Evolutionary conservation across 2,329 filamentous ascomycete species (phyloP).

Genomic region (Septoria petroselini): DNA sequence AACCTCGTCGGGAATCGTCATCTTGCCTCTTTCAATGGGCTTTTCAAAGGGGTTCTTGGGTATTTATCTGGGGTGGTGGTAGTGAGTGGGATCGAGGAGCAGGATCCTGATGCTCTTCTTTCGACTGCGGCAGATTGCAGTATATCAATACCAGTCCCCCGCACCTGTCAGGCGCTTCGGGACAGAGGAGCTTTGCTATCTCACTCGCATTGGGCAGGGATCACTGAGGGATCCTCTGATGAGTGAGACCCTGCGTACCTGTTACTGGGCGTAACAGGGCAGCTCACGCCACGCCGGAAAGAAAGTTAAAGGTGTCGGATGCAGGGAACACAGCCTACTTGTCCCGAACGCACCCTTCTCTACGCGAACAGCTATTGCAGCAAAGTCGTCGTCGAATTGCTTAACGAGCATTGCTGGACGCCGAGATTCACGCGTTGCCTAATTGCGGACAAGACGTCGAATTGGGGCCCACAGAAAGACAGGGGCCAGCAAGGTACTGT

Average conservation of each 20-base stretch:
- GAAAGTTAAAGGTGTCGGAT: conserved; percentile 11
- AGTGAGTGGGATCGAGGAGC: conserved; percentile 17
- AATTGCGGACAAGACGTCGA: conserved; percentile 2
- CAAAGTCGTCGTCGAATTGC: too few relatives aligned
- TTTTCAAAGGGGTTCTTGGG: conserved; percentile 9
- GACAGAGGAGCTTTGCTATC: conserved; percentile 18
- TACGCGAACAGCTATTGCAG: too few relatives aligned
- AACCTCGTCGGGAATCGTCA: conserved; percentile 71
- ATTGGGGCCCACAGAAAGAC: neutral
- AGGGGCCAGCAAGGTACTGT: conserved; percentile 1
- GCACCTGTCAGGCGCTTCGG: conserved; percentile 25
- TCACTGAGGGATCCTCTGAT: conserved; percentile 19
- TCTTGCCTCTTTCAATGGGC: conserved; percentile 35
- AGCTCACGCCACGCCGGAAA: conserved; percentile 26
- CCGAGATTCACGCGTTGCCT: too few relatives aligned
- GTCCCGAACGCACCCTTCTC: neutral
- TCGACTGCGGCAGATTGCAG: conserved; percentile 14
- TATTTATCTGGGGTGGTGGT: conserved; percentile 1
- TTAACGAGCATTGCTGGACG: too few relatives aligned
- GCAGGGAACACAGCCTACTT: conserved; percentile 1
- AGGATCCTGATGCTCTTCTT: conserved; percentile 16
- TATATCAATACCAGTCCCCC: conserved; percentile 29
- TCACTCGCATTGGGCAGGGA: conserved; percentile 21
- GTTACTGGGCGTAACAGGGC: conserved; percentile 14
- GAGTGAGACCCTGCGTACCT: conserved; percentile 18